Base-by-base conservation (phyloP, 169 alveolate genomes). In the Theileria sp. region DNA sequence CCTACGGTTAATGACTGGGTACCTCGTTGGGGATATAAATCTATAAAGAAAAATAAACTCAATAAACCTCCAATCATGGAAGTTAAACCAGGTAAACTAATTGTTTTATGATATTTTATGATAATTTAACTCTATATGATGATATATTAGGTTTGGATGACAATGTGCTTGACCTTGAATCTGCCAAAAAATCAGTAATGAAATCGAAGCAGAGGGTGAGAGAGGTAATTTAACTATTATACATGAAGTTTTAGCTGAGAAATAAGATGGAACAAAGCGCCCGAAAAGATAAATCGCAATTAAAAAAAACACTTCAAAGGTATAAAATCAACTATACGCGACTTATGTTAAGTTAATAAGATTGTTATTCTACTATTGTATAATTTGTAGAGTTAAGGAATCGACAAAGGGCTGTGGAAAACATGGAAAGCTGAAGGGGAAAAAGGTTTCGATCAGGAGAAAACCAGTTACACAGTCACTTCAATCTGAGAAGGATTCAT, bases 1-100 rank as follows among this genome's bases (percentile, higher is more conserved):
- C 91, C 87, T 62, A 56, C 69, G 0, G 61, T 54, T 38, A 70
- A 77, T 66, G 95, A 90, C 60, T 91, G 95, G 95, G 92, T 88
- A 8, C 94, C 95, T 23, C 86, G 95, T 17, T 91, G 95, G 95
- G 95, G 95, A 1, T 80, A 80, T 65, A 86, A 82, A 34, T 74
- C 92, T 36, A 38, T 77, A 9, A 87, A 81, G 80, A 85, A 85
- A 54, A 71, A 81, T 32, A 51, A 23, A 10, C 61, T 54, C 19
- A 60, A 49, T n/a, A 69, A 62, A 15, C 86, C 89, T 10, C 87
- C 87, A 32, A 85, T 85, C 9, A 75, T 78, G 10, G 89, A 83
- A 60, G 81, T 83, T 21, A 67, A 62, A 12, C 87, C 70, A 58
- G 80, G 80, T 74, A 74, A 51, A n/a, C n/a, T n/a, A n/a, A n/a